A percentile compares a stretch with the other conserved stretches of the same genome.
Conservation (phyloP, 352 stramenopile species). For the Halophytophthora batemanensis region DNA sequence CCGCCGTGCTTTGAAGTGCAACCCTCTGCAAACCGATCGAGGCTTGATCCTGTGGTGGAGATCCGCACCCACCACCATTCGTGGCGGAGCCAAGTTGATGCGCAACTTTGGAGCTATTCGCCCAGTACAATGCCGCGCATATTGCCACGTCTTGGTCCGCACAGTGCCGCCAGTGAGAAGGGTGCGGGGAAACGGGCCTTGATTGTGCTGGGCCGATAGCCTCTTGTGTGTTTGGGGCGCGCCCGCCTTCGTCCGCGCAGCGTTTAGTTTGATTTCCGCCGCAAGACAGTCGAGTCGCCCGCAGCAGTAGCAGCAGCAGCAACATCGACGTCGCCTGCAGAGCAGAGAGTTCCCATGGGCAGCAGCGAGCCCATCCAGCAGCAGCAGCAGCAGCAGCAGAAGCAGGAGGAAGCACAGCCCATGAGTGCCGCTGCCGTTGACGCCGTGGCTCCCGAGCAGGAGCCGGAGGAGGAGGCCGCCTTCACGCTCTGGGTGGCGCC, state of each 20-base stretch:
- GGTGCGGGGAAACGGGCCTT: too few species aligned
- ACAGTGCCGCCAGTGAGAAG: too few species aligned
- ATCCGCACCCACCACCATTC: slow-evolving; percentile 6
- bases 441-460: background rate
- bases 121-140: slow-evolving; percentile 2
- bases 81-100: slow-evolving; percentile 1
- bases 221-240: slow-evolving; percentile 3
- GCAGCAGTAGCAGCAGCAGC: background rate
- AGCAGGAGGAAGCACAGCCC: slow-evolving; percentile 10
- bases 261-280: slow-evolving; percentile 15
- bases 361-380: slow-evolving; percentile 30
- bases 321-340: slow-evolving; percentile 10
- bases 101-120: background rate
- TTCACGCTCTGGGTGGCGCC: slow-evolving; percentile 61
- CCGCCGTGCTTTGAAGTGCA: too few species aligned
- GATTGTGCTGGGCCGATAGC: background rate
- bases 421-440: background rate
- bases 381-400: slow-evolving; percentile 22
- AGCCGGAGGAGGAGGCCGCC: slow-evolving; percentile 34
- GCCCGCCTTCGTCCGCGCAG: slow-evolving; percentile 1
- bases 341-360: slow-evolving; percentile 21
- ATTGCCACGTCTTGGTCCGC: too few species aligned
- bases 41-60: background rate
- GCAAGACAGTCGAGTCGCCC: background rate
- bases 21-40: background rate